Conservation (phyloP, 1,139 yeast genomes). For the Diutina siamensis region DNA sequence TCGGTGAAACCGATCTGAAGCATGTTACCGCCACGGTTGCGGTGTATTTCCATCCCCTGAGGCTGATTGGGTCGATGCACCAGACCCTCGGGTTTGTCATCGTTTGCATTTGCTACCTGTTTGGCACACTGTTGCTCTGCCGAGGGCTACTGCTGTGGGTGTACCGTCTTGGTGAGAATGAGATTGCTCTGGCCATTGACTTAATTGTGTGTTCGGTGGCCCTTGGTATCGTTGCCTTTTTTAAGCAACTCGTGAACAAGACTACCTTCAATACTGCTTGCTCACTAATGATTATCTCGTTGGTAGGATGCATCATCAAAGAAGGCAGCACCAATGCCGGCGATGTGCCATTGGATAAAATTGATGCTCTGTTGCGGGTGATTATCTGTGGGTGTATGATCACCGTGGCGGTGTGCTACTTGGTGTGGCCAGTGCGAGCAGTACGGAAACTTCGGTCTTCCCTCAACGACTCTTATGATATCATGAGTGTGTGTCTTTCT, state of each 20-base stretch:
- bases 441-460: constrained; percentile 30
- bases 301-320: constrained; percentile 63
- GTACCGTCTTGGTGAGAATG: constrained; percentile 35
- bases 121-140: constrained; percentile 42
- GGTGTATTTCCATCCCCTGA: constrained; percentile 74
- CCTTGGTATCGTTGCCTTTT: constrained; percentile 54
- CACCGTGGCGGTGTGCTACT: constrained; percentile 46
- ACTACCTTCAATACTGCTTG: constrained; percentile 76
- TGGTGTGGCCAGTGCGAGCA: constrained; percentile 58
- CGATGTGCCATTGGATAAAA: constrained; percentile 43
- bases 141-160: constrained; percentile 41
- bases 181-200: constrained; percentile 45
- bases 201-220: constrained; percentile 43
- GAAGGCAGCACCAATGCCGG: constrained; percentile 64
- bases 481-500: constrained; percentile 41
- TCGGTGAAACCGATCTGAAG: constrained; percentile 65
- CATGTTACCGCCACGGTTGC: constrained; percentile 77
- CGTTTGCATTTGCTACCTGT: constrained; percentile 44
- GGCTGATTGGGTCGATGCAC: constrained; percentile 73
- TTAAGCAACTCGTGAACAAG: constrained; percentile 56
- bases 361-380: constrained; percentile 45
- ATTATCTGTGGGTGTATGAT: constrained; percentile 53
- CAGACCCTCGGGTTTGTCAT: constrained; percentile 57
- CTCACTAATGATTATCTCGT: constrained; percentile 61
- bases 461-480: constrained; percentile 41